A percentile compares a stretch with the other conserved stretches of the same genome.
Conservation (phyloP, 805 yeast species). For the Starmerella gropengiesseri region DNA sequence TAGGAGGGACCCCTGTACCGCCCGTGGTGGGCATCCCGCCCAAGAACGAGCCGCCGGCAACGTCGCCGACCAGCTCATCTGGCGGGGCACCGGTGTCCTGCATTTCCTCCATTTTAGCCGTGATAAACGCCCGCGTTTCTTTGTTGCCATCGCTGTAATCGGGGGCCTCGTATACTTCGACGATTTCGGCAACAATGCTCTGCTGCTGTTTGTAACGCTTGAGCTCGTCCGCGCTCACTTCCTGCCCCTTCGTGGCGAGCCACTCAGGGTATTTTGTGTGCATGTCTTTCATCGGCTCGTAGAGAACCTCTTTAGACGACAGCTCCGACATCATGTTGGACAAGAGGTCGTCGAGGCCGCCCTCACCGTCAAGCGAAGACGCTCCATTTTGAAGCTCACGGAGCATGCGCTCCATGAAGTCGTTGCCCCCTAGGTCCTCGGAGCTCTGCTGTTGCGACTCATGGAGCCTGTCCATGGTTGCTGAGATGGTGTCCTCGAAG, state of each 20-base stretch:
- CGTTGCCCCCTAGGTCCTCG: constrained; percentile 31
- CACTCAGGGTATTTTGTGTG: constrained; percentile 61
- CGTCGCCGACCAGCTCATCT: constrained; percentile 54
- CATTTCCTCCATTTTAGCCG: constrained; percentile 46
- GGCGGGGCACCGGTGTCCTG: constrained; percentile 76
- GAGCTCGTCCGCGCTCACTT: constrained; percentile 38
- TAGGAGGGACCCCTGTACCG: constrained; percentile 4
- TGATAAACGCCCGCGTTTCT: constrained; percentile 41
- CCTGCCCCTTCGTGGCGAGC: constrained; percentile 42
- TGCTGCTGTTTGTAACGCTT: constrained; percentile 51
- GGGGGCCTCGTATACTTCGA: constrained; percentile 54
- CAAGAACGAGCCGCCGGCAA: constrained; percentile 34
- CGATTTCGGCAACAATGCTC: constrained; percentile 47
- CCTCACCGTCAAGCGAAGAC: constrained; percentile 31
- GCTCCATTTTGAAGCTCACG: constrained; percentile 40
- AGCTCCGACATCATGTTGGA: constrained; percentile 70
- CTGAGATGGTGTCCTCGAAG: constrained; percentile 66
- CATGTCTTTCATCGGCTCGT: constrained; percentile 79
- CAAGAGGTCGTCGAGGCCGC: constrained; percentile 57
- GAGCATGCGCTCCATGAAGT: constrained; percentile 51
- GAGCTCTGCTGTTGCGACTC: constrained; percentile 56
- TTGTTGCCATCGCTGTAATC: constrained; percentile 44
- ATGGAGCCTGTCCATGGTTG: constrained; percentile 67
- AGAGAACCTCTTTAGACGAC: constrained; percentile 72
- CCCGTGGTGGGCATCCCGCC: constrained; percentile 27